Base-by-base conservation (phyloP, 352 stramenopile species). In the Globisporangium perplexum region DNA sequence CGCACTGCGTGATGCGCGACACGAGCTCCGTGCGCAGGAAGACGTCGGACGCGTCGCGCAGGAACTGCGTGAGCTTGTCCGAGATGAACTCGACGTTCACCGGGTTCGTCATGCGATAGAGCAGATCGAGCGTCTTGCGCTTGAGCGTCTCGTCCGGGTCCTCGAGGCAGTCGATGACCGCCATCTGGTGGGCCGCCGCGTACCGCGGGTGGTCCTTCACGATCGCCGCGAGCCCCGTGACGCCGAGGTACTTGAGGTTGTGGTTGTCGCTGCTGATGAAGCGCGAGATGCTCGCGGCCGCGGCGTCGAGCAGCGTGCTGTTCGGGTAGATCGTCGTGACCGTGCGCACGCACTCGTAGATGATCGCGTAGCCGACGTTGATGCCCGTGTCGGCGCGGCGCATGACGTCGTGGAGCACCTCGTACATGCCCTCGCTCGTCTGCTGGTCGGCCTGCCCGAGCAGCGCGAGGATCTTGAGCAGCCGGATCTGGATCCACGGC, bases 21-120 rank as follows among this genome's bases (percentile, higher is more conserved):
- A 99, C 98, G 28, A 99, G 83, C 63, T 99, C 96, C 30, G 91
- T 91, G 17, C 96, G 96, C 23, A 99, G 68, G 63, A 99, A 99
- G n/a, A 97, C 88, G 65, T 99, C 97, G 6, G 88, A 98, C 3
- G 97, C 96, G 53, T 95, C 88, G 45, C 90, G 77, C 65, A 99
- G 70, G 60, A 98, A 98, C 60, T 97, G 86, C 23, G 99, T 89
- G 30, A 99, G 83, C 66, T 99, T 99, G 52, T 99, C 96, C 4
- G 93, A 94, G 68, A 99, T 99, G 64, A 99, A 99, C 72, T 99
- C 96, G 7, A 99, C 97, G 71, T 99, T 99, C 47, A 99, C 96
- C 2, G 96, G 96, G 79, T 99, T 99, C 23, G 95, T 99, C 97
- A 99, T 99, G 60, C 93, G 82, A 65, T 96, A 97, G 18, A 98